Evolutionary conservation across 2,329 filamentous ascomycete species (phyloP), one percentile per base, ranked within the genome.

Genomic region (Fusarium vanettenii): DNA sequence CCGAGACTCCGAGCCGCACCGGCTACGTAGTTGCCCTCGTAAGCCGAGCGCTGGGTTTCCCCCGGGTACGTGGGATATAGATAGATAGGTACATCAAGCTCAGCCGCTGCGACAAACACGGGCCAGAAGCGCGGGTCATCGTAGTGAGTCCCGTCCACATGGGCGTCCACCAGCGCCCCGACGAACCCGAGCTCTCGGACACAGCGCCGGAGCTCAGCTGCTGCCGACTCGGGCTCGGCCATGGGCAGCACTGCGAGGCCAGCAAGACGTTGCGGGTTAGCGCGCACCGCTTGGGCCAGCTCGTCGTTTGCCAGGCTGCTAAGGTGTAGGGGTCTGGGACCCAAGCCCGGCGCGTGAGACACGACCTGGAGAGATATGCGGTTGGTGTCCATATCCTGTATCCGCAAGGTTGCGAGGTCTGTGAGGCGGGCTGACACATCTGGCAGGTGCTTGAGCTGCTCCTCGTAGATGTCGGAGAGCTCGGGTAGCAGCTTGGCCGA

Each of bases 71-170:
- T 82, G 16, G 87, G 87, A 68, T 89, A 88, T 27, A 89, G 81
- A 73, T 89, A 89, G 25, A 89, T 80, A 0, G 87, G 86, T 2
- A 88, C 86, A 66, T 88, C 85, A 0, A 89, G 81, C 22, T 85
- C 82, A 60, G 84, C 80, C 0, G 79, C 80, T 13, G 79, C 78
- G 5, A 6, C 35, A 33, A 65, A 67, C 4, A 64, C 35, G 67
- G 79, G 73, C 65, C 79, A 83, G 20, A 69, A 76, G 7, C 74
- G 70, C 10, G 77, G 74, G 39, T 82, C 81, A 48, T 81, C 83
- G 67, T 80, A 82, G 31, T 66, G 60, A 11, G 16, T 18, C 8
- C 62, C 82, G 76, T 80, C 75, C 41, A 76, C 79, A 50, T 80
- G 79, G 33, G 75, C 70, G 20, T 78, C 73, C 3, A 84, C 72